Evolutionary conservation across 2,329 filamentous ascomycete genomes (phyloP), one percentile per base, ranked within the genome.

Genomic region (Pseudocercospora vitis): DNA sequence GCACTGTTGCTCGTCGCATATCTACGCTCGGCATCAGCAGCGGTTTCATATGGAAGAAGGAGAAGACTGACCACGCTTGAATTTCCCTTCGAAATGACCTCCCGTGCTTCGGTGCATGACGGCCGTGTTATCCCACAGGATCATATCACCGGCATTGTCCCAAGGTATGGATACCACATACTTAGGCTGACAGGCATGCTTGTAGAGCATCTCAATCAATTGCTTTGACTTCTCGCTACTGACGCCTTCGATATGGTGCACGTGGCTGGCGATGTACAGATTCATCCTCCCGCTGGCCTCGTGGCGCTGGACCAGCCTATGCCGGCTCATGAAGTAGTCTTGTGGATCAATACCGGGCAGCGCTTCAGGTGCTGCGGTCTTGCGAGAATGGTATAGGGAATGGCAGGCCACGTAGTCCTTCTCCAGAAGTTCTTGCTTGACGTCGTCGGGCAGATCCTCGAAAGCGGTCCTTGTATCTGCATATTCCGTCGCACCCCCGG

Each of bases 121-220:
- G 45, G 73, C 76, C 0, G 78, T 78, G 63, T 84, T 84, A 60
- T 85, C 81, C 81, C 82, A 84, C 14, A 81, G 72, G 12, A 84
- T 65, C 52, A 84, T 42, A 62, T 84, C 81, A 0, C 78, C 74
- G 0, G 68, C 61, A 6, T 74, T 63, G 23, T 75, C 58, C 81
- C 80, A 84, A 33, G 70, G 64, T 3, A 82, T 71, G 4, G 68
- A 71, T 6, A 77, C 53, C 0, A 73, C 64, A 59, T 79, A 79
- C 61, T 77, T 76, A 0, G 71, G 65, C 66, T 79, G 75, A 4
- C 74, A 76, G 0, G 72, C 75, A 63, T 81, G 78, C 2, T 62
- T 61, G 32, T 76, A 76, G n/a, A 82, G 66, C n/a, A 56, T 65
- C 9, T 71, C 64, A 2, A 76, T 64, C 19, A 76, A 53, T 18